Base-by-base conservation (phyloP, 208 protist genomes). In the Crithidia fasciculata region DNA sequence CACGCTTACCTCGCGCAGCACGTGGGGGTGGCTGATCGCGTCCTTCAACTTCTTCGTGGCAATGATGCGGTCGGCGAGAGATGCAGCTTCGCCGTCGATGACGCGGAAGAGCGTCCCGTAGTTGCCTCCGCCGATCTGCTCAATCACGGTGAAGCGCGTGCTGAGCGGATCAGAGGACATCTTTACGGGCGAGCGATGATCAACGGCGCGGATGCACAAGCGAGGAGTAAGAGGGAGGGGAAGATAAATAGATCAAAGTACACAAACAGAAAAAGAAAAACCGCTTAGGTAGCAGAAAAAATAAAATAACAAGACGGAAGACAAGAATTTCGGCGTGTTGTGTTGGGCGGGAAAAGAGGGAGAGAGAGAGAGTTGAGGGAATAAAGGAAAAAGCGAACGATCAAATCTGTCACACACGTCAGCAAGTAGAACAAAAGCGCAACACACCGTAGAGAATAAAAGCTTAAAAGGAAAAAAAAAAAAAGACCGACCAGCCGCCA, bases 1-100 rank as follows among this genome's bases (percentile, higher is more conserved):
- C 13, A 82, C 64, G 53, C 68, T 78, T 28, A 82, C 63, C 52
- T 85, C 81, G 19, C 81, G 74, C 13, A 82, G 55, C 40, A 85
- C 69, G 47, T 78, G 67, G 5, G 65, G 62, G 69, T 78, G 59
- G 59, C 75, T 85, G 40, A 78, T 74, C 7, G 72, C 45, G 13
- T 72, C 71, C 69, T 84, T 80, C 16, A 85, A 19, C 50, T 82
- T 77, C 52, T 85, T 85, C 3, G 72, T 68, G 3, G 81, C 81
- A 12, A 78, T 74, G 28, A 77, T 69, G 52, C 58, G 47, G 13
- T 78, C 62, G 0, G 63, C 54, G 19, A 72, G 49, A 16, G 69
- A 52, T 7, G 49, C 64, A 8, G 80, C 64, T 44, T 78, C 70
- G 41, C 65, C 55, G 44, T 84, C 80, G 45, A 84, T 77, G 18